Percentiles rank a stretch among this genome's conserved stretches.
These are phyloP conservation scores for Berberis thunbergii DNA, from an alignment of 164 flowering plant species.

Conservation along the genomic window DNA sequence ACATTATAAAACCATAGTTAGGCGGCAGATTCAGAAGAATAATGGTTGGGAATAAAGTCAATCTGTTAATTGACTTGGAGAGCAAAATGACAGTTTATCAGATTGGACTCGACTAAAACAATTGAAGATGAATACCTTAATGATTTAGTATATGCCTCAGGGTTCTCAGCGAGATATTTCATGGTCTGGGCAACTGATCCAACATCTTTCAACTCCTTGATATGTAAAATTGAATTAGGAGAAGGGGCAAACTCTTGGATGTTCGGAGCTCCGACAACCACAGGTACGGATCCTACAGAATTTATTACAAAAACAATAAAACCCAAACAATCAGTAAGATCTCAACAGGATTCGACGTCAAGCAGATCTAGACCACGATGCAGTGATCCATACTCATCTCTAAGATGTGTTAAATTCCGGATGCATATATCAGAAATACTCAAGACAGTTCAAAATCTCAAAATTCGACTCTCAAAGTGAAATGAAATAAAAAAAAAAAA, in stretches of 20 bases:
- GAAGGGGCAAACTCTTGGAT: conserved; percentile 87
- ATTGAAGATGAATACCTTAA: conserved; percentile 34
- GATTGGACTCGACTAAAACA: background rate
- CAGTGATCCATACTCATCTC: too few relatives aligned
- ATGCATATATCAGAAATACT: too few relatives aligned
- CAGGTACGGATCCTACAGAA: conserved; percentile 67
- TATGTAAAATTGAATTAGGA: conserved; percentile 60
- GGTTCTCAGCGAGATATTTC: conserved; percentile 52
- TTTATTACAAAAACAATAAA: background rate
- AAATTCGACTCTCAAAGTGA: too few relatives aligned
- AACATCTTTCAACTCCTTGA: conserved; percentile 54
- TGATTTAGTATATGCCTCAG: conserved; percentile 56
- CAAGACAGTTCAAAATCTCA: too few relatives aligned
- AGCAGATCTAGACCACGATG: too few relatives aligned
- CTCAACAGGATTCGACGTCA: too few relatives aligned
- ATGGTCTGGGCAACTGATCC: conserved; percentile 23
- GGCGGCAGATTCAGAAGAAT: background rate
- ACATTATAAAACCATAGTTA: background rate
- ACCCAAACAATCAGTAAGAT: too few relatives aligned
- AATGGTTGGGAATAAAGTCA: background rate
- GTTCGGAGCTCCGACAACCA: conserved; percentile 94
- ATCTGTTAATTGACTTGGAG: background rate
- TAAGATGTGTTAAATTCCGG: too few relatives aligned
- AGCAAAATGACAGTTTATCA: background rate
- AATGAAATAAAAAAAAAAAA: background rate